These are phyloP conservation scores for Parachaetomium inaequale DNA, from an alignment of 495 filamentous ascomycete species.

Conservation along the genomic window DNA sequence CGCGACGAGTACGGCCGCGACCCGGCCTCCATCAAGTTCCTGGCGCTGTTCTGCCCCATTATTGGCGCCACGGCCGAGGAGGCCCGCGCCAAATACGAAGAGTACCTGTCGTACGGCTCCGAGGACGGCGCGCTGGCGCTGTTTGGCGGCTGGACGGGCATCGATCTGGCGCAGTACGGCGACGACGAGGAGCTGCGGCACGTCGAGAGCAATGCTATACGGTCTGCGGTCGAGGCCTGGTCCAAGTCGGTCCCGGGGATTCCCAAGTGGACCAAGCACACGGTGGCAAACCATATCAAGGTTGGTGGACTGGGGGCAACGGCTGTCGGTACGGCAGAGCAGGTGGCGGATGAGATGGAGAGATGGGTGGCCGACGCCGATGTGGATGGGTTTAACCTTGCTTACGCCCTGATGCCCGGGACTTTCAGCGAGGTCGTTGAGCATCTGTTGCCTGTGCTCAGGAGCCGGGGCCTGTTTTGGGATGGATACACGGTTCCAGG, in stretches of 20 bases:
- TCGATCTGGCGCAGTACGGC: slow-evolving; percentile 50
- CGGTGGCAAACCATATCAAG: slow-evolving; percentile 55
- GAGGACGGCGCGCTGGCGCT: slow-evolving; percentile 56
- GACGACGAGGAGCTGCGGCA: slow-evolving; percentile 57
- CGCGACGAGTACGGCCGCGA: slow-evolving; percentile 44
- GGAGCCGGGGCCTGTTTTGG: slow-evolving; percentile 53
- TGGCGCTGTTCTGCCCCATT: slow-evolving; percentile 46
- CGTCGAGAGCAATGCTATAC: slow-evolving; percentile 62
- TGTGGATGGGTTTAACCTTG: slow-evolving; percentile 53
- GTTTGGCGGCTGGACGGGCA: slow-evolving; percentile 62
- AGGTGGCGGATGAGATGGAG: slow-evolving; percentile 51
- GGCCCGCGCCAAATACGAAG: slow-evolving; percentile 48
- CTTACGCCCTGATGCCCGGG: slow-evolving; percentile 58
- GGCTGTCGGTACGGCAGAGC: slow-evolving; percentile 44
- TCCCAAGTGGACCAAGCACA: slow-evolving; percentile 61
- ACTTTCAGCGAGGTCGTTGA: slow-evolving; percentile 63
- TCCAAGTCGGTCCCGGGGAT: slow-evolving; percentile 38
- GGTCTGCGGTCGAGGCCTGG: slow-evolving; percentile 42
- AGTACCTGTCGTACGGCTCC: slow-evolving; percentile 50
- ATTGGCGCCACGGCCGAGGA: slow-evolving; percentile 54
- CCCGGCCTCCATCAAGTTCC: slow-evolving; percentile 50
- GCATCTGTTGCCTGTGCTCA: slow-evolving; percentile 56
- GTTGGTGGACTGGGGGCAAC: slow-evolving; percentile 56
- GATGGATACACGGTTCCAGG: slow-evolving; percentile 23
- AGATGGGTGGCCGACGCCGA: slow-evolving; percentile 46